A percentile compares a stretch with the other conserved stretches of the same genome.
These are phyloP conservation scores for Quercus cerris DNA, from an alignment of 306 rosid genomes.

Conservation along the genomic window DNA sequence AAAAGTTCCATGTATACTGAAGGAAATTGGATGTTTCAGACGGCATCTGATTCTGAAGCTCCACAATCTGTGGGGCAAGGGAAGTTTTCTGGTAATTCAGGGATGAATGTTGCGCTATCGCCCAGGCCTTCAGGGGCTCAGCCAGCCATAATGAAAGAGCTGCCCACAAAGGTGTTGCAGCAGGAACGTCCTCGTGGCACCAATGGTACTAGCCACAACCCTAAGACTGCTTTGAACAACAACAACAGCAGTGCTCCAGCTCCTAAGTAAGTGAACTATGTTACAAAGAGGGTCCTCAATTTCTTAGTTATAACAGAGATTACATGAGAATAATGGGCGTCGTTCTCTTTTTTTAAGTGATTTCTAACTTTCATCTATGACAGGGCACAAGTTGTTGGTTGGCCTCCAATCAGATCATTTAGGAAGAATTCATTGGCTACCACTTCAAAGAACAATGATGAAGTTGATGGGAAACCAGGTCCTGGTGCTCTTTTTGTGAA, in stretches of 20 bases:
- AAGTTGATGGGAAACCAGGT: slow-evolving; percentile 89
- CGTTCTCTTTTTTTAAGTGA: not conserved
- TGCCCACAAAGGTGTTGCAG: slow-evolving; percentile 48
- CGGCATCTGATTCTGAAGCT: slow-evolving; percentile 34
- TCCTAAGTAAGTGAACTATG: slow-evolving; percentile 64
- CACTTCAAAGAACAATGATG: slow-evolving; percentile 76
- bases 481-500: slow-evolving; percentile 78
- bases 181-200: slow-evolving; percentile 67
- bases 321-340: not conserved
- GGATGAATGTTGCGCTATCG: slow-evolving; percentile 50
- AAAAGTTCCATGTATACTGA: slow-evolving; percentile 29
- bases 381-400: slow-evolving; percentile 99
- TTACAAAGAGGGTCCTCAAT: not conserved
- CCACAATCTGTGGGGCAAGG: slow-evolving; percentile 49
- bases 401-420: slow-evolving; percentile 94
- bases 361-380: slow-evolving; percentile 2
- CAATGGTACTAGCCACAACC: slow-evolving; percentile 48
- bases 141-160: slow-evolving; percentile 48
- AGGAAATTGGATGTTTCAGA: slow-evolving; percentile 35
- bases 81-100: slow-evolving; percentile 58
- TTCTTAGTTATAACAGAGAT: not conserved
- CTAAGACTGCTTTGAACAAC: slow-evolving; percentile 36
- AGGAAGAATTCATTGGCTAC: slow-evolving; percentile 83
- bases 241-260: slow-evolving; percentile 62
- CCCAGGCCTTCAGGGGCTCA: slow-evolving; percentile 67